Base-by-base conservation (phyloP, 2,329 filamentous ascomycete genomes). In the Emericellopsis cladophorae region DNA sequence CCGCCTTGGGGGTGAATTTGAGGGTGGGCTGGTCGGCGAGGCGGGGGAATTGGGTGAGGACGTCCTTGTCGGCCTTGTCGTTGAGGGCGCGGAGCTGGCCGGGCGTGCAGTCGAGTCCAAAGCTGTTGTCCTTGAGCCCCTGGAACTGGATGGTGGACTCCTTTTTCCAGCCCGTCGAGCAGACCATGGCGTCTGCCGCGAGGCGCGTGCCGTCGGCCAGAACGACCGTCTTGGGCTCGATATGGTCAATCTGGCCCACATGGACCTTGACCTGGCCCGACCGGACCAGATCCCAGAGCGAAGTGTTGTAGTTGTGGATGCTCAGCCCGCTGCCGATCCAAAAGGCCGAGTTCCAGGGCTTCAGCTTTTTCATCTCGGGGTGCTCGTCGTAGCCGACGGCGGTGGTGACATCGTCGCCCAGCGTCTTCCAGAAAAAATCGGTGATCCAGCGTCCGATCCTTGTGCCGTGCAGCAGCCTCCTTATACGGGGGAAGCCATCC, bases 81-180 rank as follows among this genome's bases (percentile, higher is more conserved):
- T 38, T 47, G 2, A 52, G 34, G 3, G 15, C 32, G 4, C 38
- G 37, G 10, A 41, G 42, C 40, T 48, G 44, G 2, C 41, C 40
- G 0, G 15, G 14, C 1, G 45, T 39, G 22, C 40, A 43, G 1
- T 48, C 44, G 15, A 53, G 50, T 2, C 48, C 49, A 6, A 52
- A 42, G 2, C 43, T 23, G 0, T 45, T 33, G 4, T 24, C 39
- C 23, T 22, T 18, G 16, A 42, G 44, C 15, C 43, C 38, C 14
- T 44, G 40, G 43, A 73, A 72, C 18, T 61, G 60, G 39, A 76
- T 54, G 0, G 64, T 53, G 0, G 65, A 59, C 14, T 57, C 55
- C 40, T 62, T 59, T 40, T 64, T 61, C 72, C 71, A 76, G 2
- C 73, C 73, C 0, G 72, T 76, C 2, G 64, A 62, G 44, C 65